These are phyloP conservation scores for Arachis monticola DNA, from an alignment of 331 rosid genomes.

Conservation along the genomic window DNA sequence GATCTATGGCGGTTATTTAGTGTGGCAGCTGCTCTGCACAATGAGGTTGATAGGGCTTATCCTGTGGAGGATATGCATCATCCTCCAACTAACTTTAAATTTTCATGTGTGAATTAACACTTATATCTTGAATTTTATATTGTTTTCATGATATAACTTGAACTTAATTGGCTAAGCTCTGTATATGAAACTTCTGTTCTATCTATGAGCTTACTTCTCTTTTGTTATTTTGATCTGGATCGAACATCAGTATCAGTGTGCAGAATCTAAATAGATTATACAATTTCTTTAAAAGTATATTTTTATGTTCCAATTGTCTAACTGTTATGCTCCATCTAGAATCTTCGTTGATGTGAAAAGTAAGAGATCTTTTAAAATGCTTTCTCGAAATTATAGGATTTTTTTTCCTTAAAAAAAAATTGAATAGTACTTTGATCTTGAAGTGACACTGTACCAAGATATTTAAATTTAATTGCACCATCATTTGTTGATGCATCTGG, in stretches of 20 bases:
- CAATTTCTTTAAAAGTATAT: not conserved
- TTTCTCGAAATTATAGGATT: no score
- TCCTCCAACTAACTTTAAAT: slow-evolving; percentile 24
- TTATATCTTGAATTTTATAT: slow-evolving; percentile 29
- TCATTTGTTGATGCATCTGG: slow-evolving; percentile 40
- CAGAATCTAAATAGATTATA: slow-evolving; percentile 8
- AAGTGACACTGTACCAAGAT: not conserved
- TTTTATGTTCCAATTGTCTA: slow-evolving; percentile 22
- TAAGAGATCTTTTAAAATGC: not conserved
- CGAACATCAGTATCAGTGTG: not conserved
- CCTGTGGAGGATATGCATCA: slow-evolving; percentile 20
- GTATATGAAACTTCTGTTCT: slow-evolving; percentile 2
- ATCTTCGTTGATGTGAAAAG: slow-evolving; percentile 25
- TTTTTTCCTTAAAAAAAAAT: no score
- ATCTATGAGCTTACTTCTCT: not conserved
- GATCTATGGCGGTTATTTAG: slow-evolving; percentile 40
- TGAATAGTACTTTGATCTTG: slow-evolving; percentile 21
- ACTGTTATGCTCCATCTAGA: slow-evolving; percentile 10
- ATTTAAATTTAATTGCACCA: slow-evolving; percentile 28
- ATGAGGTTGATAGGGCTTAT: slow-evolving; percentile 29
- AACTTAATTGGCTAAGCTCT: slow-evolving; percentile 14
- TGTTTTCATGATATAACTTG: slow-evolving; percentile 1
- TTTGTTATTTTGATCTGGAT: slow-evolving; percentile 10
- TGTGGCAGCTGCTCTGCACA: slow-evolving; percentile 21
- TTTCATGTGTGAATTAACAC: not conserved